Base-by-base conservation (phyloP, 148 eudicot genomes). In the Rhododendron simsii region DNA sequence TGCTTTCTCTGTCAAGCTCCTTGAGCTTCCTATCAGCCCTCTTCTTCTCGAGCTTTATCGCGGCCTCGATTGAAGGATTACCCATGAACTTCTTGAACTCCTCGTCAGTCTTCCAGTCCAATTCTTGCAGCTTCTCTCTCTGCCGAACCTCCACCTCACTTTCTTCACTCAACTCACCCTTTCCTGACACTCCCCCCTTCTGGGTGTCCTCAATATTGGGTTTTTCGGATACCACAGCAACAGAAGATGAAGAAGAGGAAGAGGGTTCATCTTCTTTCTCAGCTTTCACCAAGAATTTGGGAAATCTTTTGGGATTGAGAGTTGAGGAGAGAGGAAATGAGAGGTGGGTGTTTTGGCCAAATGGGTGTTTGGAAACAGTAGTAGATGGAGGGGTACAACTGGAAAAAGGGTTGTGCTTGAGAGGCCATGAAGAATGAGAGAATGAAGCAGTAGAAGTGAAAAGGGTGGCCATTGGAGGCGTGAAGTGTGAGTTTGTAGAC, bases 71-170 rank as follows among this genome's bases (percentile, higher is more conserved):
- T 1, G 99, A 94, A 7, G 97, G 99, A 87, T 91, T 96, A 8
- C 99, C 99, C 99, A 96, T 96, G 83, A 95, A 95, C 74, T 91
- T 95, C 96, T 96, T 96, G 89, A 95, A 96, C 90, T 95, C 99
- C 33, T 96, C 98, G 79, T 96, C 99, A 47, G 69, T 89, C 84
- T 96, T 96, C 99, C 99, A 96, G 57, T 96, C 99, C 88, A 89
- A 15, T 85, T 95, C 95, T 86, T 94, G 96, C 83, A 84, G 89
- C 10, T 88, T 87, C 78, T 90, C 94, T 78, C 83, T 86, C 85
- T 88, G 86, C 26, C 86, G 75, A 80, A 18, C 78, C 57, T 88
- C 92, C 47, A 37, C 23, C 23, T 12, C 88, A 16, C 41, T 82
- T 33, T 86, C 83, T 41, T 80, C 69, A 57, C 77, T 63, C 74